Percentiles rank a stretch among this genome's conserved stretches.
Evolutionary conservation across 768 basidiomycete species (phyloP).

Genomic region (Phlebiopsis flavidoalba): DNA sequence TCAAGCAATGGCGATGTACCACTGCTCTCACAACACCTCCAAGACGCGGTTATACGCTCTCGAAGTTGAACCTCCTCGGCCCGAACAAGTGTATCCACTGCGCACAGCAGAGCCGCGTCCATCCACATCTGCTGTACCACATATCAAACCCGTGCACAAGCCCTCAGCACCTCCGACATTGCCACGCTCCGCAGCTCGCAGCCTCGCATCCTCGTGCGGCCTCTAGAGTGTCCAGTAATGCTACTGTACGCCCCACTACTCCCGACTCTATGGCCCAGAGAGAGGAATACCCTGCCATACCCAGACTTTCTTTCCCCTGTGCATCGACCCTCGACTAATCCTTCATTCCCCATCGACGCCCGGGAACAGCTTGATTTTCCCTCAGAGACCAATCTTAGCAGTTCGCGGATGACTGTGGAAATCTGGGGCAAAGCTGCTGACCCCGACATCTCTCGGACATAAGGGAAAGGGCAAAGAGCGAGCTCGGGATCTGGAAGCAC

Average conservation of each 20-base stretch:
- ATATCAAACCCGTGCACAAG: constrained; percentile 1
- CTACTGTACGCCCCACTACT: background rate
- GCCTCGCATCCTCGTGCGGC: constrained; percentile 5
- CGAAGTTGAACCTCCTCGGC: constrained; percentile 4
- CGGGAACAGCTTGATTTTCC: constrained; percentile 47
- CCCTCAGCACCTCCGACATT: constrained; percentile 16
- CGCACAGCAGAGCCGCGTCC: constrained; percentile 12
- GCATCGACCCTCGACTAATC: constrained; percentile 82
- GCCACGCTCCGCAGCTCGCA: constrained; percentile 10
- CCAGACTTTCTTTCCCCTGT: constrained; percentile 77
- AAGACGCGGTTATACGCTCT: constrained; percentile 7
- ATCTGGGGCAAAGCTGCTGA: constrained; percentile 48
- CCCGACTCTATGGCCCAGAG: background rate
- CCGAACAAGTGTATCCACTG: background rate
- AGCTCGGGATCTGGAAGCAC: constrained; percentile 18
- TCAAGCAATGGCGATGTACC: constrained; percentile 11
- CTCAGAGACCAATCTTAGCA: constrained; percentile 47
- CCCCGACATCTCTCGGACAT: constrained; percentile 7
- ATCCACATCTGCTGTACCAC: constrained; percentile 7
- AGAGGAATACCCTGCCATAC: constrained; percentile 14
- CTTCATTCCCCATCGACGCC: constrained; percentile 60
- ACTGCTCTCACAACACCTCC: constrained; percentile 7
- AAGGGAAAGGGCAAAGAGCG: constrained; percentile 44
- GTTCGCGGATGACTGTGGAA: constrained; percentile 47
- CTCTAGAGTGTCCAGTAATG: background rate